Evolutionary conservation across 129 eudicot species (phyloP).

Genomic region (Pulicaria dysenterica): DNA sequence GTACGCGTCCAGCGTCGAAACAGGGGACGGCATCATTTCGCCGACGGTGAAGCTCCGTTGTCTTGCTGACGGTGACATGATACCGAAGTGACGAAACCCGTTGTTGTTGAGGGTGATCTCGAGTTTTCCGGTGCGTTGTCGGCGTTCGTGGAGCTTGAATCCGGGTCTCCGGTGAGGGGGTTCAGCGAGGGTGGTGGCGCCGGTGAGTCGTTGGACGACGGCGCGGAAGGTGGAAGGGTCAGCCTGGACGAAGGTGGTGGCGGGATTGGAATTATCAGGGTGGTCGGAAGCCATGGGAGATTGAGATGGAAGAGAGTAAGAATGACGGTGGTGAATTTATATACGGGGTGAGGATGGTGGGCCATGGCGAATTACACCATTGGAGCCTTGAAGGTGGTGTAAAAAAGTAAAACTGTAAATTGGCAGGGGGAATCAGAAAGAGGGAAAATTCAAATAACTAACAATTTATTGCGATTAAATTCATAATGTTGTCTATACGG

Average conservation of each 20-base stretch:
- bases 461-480: constrained; percentile 17
- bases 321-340: constrained; percentile 28
- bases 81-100: constrained; percentile 14
- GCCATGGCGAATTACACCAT: constrained; percentile 18
- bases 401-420: background rate
- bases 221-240: constrained; percentile 34
- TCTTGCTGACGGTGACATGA: constrained; percentile 27
- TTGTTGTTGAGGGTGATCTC: constrained; percentile 59
- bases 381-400: background rate
- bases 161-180: constrained; percentile 43
- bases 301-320: background rate
- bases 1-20: constrained; percentile 67
- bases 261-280: constrained; percentile 40
- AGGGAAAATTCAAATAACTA: constrained; percentile 35
- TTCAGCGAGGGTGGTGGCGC: constrained; percentile 38
- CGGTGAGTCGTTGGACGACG: constrained; percentile 37
- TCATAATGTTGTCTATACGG: background rate
- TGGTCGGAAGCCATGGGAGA: constrained; percentile 36
- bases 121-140: constrained; percentile 59
- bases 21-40: constrained; percentile 63
- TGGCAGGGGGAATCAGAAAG: constrained; percentile 17
- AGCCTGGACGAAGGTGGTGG: constrained; percentile 53
- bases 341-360: constrained; percentile 8
- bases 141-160: constrained; percentile 73
- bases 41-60: constrained; percentile 32